Percentiles rank a stretch among this genome's conserved stretches.
These are phyloP conservation scores for Podospora fimiseda DNA, from an alignment of 495 filamentous ascomycete species.

Conservation along the genomic window DNA sequence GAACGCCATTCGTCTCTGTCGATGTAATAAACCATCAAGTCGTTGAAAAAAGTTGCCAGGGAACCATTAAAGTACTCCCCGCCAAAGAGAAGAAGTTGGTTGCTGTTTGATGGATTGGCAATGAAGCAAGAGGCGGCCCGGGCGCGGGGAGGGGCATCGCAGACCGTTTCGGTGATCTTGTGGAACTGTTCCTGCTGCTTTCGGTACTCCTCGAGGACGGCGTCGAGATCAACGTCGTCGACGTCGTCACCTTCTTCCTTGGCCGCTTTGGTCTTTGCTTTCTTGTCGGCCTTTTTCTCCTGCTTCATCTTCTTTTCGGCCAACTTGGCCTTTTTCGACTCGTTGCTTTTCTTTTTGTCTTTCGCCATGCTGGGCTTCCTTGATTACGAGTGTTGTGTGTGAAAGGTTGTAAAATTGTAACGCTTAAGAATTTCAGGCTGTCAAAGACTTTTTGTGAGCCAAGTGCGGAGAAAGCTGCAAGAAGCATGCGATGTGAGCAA, in stretches of 20 bases:
- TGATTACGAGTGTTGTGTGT: too few species aligned
- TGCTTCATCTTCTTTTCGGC: slow-evolving; percentile 62
- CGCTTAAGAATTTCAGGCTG: neutral
- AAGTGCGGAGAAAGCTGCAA: neutral
- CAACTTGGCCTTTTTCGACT: slow-evolving; percentile 55
- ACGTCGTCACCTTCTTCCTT: slow-evolving; percentile 64
- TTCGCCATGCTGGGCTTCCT: slow-evolving; percentile 47
- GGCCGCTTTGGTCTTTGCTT: slow-evolving; percentile 46
- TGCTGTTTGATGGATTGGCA: slow-evolving; percentile 74
- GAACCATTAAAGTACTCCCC: slow-evolving; percentile 66
- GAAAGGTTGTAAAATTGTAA: neutral
- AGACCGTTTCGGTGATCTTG: slow-evolving; percentile 78
- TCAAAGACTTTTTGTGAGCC: neutral
- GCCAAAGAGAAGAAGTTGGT: slow-evolving; percentile 87
- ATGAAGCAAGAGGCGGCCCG: slow-evolving; percentile 74
- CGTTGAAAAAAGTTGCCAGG: slow-evolving; percentile 58
- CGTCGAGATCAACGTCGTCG: slow-evolving; percentile 91
- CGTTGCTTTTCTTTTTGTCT: slow-evolving; percentile 54
- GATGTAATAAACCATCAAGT: slow-evolving; percentile 83
- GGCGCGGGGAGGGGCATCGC: slow-evolving; percentile 65
- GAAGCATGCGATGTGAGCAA: neutral
- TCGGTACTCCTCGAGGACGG: slow-evolving; percentile 89
- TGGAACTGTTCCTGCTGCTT: slow-evolving; percentile 81
- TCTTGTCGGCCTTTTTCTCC: slow-evolving; percentile 58
- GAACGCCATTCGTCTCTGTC: slow-evolving; percentile 81